Evolutionary conservation across 768 basidiomycete species (phyloP).

Genomic region (Boletus patriciae): DNA sequence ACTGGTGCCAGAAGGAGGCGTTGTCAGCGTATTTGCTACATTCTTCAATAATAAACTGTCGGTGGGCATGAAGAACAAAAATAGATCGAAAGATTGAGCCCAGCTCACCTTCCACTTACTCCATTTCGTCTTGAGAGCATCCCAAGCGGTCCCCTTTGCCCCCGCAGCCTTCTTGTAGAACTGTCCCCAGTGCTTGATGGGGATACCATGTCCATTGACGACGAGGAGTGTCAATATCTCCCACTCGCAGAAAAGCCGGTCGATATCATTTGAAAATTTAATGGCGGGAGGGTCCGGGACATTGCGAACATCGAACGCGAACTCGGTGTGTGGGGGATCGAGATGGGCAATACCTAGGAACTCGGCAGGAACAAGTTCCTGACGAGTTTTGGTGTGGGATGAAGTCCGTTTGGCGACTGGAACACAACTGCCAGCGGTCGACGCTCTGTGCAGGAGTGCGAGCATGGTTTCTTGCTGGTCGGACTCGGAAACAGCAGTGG

Average conservation of each 20-base stretch:
- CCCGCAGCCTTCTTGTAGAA: conserved; percentile 6
- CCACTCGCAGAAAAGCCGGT: neutral
- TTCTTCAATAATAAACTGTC: neutral
- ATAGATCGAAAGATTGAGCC: no score
- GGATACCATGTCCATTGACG: neutral
- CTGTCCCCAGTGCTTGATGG: conserved; percentile 22
- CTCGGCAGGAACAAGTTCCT: no score
- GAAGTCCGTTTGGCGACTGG: no score
- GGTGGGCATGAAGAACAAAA: neutral
- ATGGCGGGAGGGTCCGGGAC: conserved; percentile 1
- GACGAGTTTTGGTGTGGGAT: no score
- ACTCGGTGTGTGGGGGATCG: neutral
- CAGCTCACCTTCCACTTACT: conserved; percentile 16
- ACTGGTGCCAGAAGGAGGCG: neutral
- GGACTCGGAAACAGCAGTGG: no score
- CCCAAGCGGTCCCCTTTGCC: conserved; percentile 7
- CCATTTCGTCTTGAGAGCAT: conserved; percentile 11
- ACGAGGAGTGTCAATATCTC: neutral
- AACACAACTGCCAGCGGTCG: no score
- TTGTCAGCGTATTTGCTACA: neutral
- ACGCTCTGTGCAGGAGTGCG: no score
- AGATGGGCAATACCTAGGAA: neutral
- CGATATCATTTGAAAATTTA: neutral
- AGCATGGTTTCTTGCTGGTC: no score
- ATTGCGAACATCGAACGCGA: neutral